These are phyloP conservation scores for Tetrahymena malaccensis DNA, from an alignment of 73 alveolate species.

Conservation along the genomic window DNA sequence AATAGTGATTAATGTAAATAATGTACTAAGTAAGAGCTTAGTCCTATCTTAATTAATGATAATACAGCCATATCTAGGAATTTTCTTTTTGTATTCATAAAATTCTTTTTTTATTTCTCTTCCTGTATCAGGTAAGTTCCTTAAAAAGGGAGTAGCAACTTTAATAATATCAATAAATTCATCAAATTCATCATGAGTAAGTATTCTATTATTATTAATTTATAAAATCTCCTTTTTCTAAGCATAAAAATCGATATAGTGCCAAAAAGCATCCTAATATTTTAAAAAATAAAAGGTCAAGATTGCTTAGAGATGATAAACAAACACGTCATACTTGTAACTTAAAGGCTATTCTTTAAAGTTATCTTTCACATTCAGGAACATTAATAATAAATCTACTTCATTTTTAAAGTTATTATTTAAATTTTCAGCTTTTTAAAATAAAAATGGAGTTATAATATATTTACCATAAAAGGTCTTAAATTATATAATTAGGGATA, in stretches of 20 bases:
- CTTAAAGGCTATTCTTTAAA: neutral
- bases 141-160: neutral
- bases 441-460: neutral
- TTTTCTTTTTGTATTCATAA: neutral
- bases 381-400: neutral
- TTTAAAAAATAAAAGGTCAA: neutral
- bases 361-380: neutral
- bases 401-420: neutral
- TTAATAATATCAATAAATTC: neutral
- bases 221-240: neutral
- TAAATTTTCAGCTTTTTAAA: neutral
- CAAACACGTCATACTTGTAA: neutral
- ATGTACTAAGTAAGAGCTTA: neutral
- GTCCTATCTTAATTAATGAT: neutral
- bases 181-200: neutral
- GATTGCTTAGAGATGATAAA: neutral
- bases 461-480: neutral
- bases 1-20: neutral
- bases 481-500: neutral
- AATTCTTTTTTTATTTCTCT: neutral
- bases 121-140: neutral
- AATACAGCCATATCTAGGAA: neutral
- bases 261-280: neutral
- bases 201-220: neutral
- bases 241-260: neutral